Evolutionary conservation across 176 grass and related monocot genomes (phyloP).

Genomic region (Microstegium vimineum): DNA sequence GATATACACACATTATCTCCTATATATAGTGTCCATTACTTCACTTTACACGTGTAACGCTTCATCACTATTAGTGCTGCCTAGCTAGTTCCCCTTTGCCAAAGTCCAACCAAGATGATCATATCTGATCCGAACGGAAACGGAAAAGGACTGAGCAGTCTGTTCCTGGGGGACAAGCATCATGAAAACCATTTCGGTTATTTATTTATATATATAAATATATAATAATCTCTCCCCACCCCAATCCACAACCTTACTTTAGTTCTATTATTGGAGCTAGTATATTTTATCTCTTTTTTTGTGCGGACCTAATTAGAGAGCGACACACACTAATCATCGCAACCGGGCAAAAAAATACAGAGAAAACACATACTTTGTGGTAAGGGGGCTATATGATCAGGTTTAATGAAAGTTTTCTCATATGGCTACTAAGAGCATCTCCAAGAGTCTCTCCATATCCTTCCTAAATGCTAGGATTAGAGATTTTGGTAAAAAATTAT

Average conservation of each 20-base stretch:
- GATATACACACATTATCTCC: background rate
- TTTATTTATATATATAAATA: background rate
- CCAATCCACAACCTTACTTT: conserved; percentile 10
- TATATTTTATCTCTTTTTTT: background rate
- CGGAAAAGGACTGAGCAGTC: conserved; percentile 5
- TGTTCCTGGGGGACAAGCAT: conserved; percentile 22
- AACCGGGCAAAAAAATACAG: background rate
- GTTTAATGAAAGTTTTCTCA: background rate
- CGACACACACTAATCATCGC: background rate
- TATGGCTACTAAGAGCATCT: no score
- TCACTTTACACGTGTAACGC: conserved; percentile 27
- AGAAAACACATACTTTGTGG: background rate
- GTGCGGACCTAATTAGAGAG: background rate
- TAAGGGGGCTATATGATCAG: background rate
- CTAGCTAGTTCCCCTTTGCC: background rate
- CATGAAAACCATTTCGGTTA: background rate
- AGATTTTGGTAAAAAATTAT: no score
- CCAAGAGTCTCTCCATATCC: no score
- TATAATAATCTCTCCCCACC: background rate
- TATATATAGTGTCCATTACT: conserved; percentile 1
- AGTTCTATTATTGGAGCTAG: background rate
- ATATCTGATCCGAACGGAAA: conserved; percentile 29
- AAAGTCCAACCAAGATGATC: conserved; percentile 18
- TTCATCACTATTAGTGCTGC: background rate
- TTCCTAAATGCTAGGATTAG: no score